These are phyloP conservation scores for Paecilomyces formosus DNA, from an alignment of 2,329 filamentous ascomycete genomes.

Conservation along the genomic window DNA sequence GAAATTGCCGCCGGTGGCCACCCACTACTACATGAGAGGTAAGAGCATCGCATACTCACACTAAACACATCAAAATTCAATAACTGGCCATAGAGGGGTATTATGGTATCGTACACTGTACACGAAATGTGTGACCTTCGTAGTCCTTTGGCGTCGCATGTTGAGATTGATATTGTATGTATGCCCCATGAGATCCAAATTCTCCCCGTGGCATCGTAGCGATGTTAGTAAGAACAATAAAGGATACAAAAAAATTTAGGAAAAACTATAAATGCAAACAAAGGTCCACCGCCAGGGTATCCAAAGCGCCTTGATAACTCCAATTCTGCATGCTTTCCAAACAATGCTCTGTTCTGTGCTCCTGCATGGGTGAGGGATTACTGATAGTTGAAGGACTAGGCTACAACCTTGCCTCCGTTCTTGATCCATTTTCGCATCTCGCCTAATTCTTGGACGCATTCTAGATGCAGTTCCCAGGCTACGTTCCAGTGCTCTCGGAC, in stretches of 20 bases:
- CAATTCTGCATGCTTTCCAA: neutral
- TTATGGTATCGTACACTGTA: neutral
- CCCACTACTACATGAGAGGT: too few species aligned
- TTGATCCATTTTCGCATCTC: conserved; percentile 31
- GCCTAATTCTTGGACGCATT: conserved; percentile 35
- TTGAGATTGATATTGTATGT: neutral
- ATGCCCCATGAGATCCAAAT: neutral
- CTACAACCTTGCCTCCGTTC: conserved; percentile 22
- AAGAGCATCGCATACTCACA: neutral
- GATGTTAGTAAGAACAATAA: neutral
- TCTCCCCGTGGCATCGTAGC: neutral
- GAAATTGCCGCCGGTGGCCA: too few species aligned
- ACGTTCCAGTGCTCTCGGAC: conserved; percentile 43
- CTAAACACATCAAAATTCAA: neutral
- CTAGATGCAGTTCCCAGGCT: conserved; percentile 38
- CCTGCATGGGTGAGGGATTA: neutral
- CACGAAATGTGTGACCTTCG: neutral
- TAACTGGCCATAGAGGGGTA: neutral
- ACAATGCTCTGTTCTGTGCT: neutral
- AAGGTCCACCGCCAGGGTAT: neutral
- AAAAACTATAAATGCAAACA: neutral
- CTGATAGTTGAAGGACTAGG: neutral
- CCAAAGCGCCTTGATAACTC: neutral
- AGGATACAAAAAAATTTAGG: neutral
- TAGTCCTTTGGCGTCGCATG: neutral